These are phyloP conservation scores for Pelargonium exstipulatum DNA, from an alignment of 441 rosid genomes.

Conservation along the genomic window DNA sequence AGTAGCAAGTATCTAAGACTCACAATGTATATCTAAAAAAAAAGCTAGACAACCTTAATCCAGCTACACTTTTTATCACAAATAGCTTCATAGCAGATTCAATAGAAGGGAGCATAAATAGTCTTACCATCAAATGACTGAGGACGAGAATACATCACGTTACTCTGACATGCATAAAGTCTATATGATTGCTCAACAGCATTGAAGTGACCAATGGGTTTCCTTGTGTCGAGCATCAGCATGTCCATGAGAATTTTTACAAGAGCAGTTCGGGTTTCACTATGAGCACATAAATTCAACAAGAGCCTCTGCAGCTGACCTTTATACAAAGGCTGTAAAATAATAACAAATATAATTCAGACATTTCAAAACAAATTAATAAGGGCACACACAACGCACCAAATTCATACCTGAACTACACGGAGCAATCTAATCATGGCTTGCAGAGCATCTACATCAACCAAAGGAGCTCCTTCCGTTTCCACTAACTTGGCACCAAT, in stretches of 20 bases:
- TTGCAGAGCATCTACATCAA: constrained; percentile 68
- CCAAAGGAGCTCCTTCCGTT: constrained; percentile 89
- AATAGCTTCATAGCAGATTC: neutral
- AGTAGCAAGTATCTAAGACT: neutral
- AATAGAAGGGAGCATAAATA: constrained; percentile 13
- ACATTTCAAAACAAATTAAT: neutral
- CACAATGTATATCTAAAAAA: neutral
- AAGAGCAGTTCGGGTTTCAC: constrained; percentile 71
- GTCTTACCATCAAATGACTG: constrained; percentile 80
- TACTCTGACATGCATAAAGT: constrained; percentile 90
- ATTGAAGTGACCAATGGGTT: constrained; percentile 39
- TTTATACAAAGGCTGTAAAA: constrained; percentile 82
- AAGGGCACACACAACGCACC: neutral
- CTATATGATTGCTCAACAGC: constrained; percentile 67
- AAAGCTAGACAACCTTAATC: neutral
- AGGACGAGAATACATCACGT: constrained; percentile 91
- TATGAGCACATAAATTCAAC: constrained; percentile 85
- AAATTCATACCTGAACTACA: constrained; percentile 70
- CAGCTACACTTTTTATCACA: neutral
- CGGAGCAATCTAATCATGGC: constrained; percentile 90
- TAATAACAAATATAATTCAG: constrained; percentile 12
- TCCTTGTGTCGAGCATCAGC: constrained; percentile 76
- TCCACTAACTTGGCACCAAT: constrained; percentile 63
- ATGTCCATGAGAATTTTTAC: constrained; percentile 84
- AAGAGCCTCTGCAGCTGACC: constrained; percentile 94